Percentiles rank a stretch among this genome's conserved stretches.
Evolutionary conservation across 192 early-diverging fungal species (phyloP).

Genomic region (Linnemannia hyalina): DNA sequence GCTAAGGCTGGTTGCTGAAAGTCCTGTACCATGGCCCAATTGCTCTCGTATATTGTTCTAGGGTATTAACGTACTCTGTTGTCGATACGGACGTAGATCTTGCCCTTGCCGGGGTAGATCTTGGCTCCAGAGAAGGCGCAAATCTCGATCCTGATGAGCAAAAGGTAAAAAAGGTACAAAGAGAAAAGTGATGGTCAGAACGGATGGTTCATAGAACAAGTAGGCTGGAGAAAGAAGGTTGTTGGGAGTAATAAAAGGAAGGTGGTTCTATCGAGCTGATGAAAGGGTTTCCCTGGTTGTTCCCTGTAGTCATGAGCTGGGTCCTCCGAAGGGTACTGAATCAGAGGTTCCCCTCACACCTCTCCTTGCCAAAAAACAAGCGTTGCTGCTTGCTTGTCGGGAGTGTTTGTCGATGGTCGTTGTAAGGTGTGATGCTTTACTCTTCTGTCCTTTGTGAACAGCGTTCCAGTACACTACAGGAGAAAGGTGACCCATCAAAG

Average conservation of each 20-base stretch:
- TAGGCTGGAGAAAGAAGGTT: neutral
- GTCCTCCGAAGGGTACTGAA: neutral
- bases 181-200: constrained; percentile 5
- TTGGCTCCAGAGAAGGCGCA: constrained; percentile 99
- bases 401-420: no score
- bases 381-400: no score
- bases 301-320: neutral
- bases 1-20: no score
- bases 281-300: neutral
- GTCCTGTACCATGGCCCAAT: neutral
- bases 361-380: no score
- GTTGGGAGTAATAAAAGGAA: neutral
- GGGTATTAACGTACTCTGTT: constrained; percentile 74
- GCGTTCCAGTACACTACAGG: neutral
- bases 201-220: neutral
- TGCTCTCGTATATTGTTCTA: neutral
- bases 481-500: neutral
- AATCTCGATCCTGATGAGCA: constrained; percentile 80
- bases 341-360: constrained; percentile 11
- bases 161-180: neutral
- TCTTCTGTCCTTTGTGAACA: neutral
- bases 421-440: no score
- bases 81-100: constrained; percentile 93
- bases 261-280: neutral
- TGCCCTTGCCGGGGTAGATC: constrained; percentile 99